Evolutionary conservation across 2,329 filamentous ascomycete genomes (phyloP).

Genomic region (Pyrenochaeta sp.): DNA sequence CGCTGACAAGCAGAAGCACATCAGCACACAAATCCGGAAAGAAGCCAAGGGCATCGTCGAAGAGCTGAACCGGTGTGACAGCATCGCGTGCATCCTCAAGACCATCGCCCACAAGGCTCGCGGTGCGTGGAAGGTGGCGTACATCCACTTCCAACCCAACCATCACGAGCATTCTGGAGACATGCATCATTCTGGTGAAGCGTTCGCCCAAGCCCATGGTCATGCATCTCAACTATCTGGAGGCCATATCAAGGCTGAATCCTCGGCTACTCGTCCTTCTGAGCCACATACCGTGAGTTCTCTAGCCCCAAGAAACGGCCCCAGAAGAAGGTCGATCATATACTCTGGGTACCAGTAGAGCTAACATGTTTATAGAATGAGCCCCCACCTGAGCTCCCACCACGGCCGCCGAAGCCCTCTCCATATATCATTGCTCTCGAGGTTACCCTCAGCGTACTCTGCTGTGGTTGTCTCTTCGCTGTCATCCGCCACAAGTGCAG

Average conservation of each 20-base stretch:
- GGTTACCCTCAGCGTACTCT: constrained; percentile 54
- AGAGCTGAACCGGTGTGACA: constrained; percentile 54
- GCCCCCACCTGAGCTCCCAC: constrained; percentile 32
- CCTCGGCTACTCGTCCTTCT: constrained; percentile 21
- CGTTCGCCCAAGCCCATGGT: constrained; percentile 24
- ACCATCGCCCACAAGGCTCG: constrained; percentile 49
- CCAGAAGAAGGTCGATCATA: no score
- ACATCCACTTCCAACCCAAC: constrained; percentile 37
- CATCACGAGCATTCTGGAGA: constrained; percentile 19
- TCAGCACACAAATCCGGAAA: constrained; percentile 41
- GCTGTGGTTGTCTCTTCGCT: constrained; percentile 55
- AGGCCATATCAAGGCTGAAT: constrained; percentile 16
- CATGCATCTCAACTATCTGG: constrained; percentile 27
- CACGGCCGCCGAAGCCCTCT: constrained; percentile 31
- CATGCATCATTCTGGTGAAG: constrained; percentile 39
- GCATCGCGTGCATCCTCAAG: constrained; percentile 53
- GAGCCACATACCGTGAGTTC: constrained; percentile 16
- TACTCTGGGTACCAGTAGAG: not conserved
- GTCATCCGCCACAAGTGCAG: constrained; percentile 59
- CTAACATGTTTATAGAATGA: constrained; percentile 13
- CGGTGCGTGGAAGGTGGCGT: constrained; percentile 42
- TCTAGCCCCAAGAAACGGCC: not conserved
- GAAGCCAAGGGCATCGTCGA: constrained; percentile 46
- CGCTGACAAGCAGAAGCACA: constrained; percentile 45
- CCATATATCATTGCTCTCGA: constrained; percentile 53